Conservation (phyloP, 2,329 filamentous ascomycete genomes). For the Didymella sp. region DNA sequence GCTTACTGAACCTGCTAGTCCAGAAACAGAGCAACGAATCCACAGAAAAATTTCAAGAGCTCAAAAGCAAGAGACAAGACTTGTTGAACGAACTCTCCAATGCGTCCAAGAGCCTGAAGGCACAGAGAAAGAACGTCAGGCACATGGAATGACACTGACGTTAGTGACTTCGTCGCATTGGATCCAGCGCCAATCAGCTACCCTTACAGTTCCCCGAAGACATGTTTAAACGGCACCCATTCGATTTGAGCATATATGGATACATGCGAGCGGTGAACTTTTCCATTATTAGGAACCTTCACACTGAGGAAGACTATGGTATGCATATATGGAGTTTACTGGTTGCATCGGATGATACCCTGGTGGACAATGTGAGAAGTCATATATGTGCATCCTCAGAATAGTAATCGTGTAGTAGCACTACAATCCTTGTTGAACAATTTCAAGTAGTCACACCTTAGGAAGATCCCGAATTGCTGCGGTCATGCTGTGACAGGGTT, state of each 20-base stretch:
- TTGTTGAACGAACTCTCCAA: conserved; percentile 29
- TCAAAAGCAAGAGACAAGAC: conserved; percentile 33
- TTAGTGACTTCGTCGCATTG: background rate
- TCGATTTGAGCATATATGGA: background rate
- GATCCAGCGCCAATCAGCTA: background rate
- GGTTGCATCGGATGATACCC: conserved; percentile 1
- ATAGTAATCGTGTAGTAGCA: background rate
- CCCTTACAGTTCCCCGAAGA: background rate
- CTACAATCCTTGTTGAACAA: background rate
- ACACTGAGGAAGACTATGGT: background rate
- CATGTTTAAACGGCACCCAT: background rate
- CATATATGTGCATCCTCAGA: background rate
- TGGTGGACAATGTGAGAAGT: background rate
- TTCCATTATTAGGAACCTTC: background rate
- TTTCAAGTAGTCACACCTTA: background rate
- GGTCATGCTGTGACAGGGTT: background rate
- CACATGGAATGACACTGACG: background rate
- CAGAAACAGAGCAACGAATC: conserved; percentile 51
- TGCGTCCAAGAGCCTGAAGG: conserved; percentile 17
- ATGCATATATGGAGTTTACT: conserved; percentile 2
- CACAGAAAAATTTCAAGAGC: conserved; percentile 29
- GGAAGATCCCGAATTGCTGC: background rate
- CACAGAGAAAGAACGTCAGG: conserved; percentile 17
- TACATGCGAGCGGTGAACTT: background rate
- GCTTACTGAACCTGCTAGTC: conserved; percentile 54